Evolutionary conservation across 768 basidiomycete species (phyloP).

Genomic region (Sistotremastrum niveocremeum): DNA sequence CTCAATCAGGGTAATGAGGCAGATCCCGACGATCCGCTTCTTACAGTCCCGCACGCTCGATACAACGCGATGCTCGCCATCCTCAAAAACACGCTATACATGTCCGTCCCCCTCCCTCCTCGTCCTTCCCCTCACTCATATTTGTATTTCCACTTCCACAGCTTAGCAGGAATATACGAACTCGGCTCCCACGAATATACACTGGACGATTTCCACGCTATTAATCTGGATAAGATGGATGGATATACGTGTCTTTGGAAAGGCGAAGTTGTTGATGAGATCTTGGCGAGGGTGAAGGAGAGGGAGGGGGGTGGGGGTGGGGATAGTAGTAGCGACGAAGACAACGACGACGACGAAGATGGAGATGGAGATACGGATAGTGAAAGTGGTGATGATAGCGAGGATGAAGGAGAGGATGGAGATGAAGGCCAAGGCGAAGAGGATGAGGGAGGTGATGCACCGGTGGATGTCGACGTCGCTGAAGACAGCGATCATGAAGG

Average conservation of each 20-base stretch:
- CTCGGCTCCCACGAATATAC: conserved; percentile 74
- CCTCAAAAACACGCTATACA: conserved; percentile 71
- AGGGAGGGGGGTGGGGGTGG: conserved; percentile 49
- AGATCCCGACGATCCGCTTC: conserved; percentile 51
- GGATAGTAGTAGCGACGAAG: conserved; percentile 44
- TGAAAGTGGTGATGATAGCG: conserved; percentile 14
- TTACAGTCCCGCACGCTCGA: conserved; percentile 51
- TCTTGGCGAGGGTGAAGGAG: conserved; percentile 47
- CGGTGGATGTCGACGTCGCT: conserved; percentile 12
- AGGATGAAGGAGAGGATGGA: conserved; percentile 11
- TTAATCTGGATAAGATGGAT: conserved; percentile 80
- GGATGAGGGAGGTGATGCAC: conserved; percentile 11
- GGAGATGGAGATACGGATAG: conserved; percentile 32
- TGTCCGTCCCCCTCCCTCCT: conserved; percentile 33
- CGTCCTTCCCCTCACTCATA: too few relatives aligned
- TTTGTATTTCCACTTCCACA: too few relatives aligned
- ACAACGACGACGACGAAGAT: conserved; percentile 41
- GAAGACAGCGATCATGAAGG: conserved; percentile 7
- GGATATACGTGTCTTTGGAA: conserved; percentile 62
- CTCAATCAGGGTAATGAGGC: conserved; percentile 19
- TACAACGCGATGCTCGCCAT: conserved; percentile 88
- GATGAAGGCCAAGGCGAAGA: conserved; percentile 18
- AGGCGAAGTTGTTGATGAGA: conserved; percentile 44
- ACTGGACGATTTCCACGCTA: conserved; percentile 72
- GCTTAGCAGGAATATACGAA: conserved; percentile 59